These are phyloP conservation scores for Tuber calosporum DNA, from an alignment of 495 filamentous ascomycete species.

Conservation along the genomic window DNA sequence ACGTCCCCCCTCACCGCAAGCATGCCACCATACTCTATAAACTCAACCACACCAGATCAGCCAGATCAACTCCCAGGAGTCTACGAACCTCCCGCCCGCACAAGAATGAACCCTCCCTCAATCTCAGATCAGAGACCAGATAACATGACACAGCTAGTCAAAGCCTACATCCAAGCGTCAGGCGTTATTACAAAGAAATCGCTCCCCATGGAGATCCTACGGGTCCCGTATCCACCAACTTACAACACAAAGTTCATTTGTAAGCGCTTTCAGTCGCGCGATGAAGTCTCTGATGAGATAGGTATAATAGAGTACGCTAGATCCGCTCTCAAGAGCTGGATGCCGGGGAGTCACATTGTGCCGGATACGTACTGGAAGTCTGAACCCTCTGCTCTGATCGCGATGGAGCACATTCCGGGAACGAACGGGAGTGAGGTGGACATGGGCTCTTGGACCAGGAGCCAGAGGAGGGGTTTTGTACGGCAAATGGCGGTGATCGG, in stretches of 20 bases:
- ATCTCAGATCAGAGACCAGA: background rate
- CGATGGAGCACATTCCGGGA: background rate
- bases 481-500: background rate
- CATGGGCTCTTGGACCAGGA: background rate
- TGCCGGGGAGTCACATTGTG: background rate
- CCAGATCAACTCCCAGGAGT: background rate
- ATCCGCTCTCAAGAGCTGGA: background rate
- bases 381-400: background rate
- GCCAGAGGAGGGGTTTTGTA: background rate
- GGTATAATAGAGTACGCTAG: background rate
- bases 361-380: background rate
- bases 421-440: background rate
- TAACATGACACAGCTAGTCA: background rate
- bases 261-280: background rate
- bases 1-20: background rate
- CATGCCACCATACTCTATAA: background rate
- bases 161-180: background rate
- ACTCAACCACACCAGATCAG: background rate
- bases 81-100: background rate
- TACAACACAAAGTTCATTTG: background rate
- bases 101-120: background rate
- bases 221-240: background rate
- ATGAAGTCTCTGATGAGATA: background rate
- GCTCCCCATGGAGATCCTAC: background rate
- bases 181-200: background rate